Evolutionary conservation across 257 asterid genomes (phyloP).

Genomic region (Solanum corneliomulleri): DNA sequence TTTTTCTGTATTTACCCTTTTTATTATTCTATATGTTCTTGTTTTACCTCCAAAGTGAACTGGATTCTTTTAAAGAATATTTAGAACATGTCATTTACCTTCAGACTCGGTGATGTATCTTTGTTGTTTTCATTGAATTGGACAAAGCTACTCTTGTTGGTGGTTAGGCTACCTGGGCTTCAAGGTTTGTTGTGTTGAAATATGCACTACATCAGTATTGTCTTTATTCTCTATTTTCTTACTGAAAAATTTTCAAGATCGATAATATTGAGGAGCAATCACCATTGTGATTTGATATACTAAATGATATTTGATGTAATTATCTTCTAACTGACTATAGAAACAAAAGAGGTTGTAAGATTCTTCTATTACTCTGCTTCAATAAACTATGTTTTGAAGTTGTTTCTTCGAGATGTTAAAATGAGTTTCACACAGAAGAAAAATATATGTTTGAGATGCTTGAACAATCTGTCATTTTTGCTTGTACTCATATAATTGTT

Average conservation of each 20-base stretch:
- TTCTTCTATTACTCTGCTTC: background rate
- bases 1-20: background rate
- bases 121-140: background rate
- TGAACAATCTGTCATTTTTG: slow-evolving; percentile 17
- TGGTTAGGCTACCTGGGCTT: background rate
- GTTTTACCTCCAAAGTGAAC: background rate
- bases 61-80: background rate
- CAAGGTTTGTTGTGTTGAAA: background rate
- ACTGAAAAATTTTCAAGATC: background rate
- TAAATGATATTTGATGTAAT: background rate
- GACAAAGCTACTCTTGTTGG: background rate
- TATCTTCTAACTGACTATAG: background rate
- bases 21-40: background rate
- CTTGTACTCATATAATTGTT: slow-evolving; percentile 37
- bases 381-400: background rate
- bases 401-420: background rate
- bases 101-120: background rate
- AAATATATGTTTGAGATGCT: slow-evolving; percentile 40
- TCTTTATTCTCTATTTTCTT: background rate
- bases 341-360: background rate
- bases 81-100: background rate
- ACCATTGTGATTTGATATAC: background rate
- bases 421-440: background rate
- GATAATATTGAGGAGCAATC: background rate
- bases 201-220: background rate